Evolutionary conservation across 495 filamentous ascomycete genomes (phyloP).

Genomic region (Amphirosellinia nigrospora): DNA sequence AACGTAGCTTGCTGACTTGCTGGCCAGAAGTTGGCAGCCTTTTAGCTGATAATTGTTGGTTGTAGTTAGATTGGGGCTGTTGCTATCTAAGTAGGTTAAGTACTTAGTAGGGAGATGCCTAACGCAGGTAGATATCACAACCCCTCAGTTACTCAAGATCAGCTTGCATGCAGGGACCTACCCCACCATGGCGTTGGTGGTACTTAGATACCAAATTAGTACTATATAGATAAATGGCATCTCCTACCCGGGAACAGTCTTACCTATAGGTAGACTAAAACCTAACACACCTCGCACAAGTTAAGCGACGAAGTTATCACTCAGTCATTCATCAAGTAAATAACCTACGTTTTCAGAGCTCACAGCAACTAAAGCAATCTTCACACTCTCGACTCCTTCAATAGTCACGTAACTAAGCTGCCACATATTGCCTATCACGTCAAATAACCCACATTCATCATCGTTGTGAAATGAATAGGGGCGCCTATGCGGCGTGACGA

Average conservation of each 20-base stretch:
- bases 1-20: neutral
- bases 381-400: neutral
- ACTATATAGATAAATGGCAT: too few relatives aligned
- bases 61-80: neutral
- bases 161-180: constrained; percentile 19
- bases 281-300: too few relatives aligned
- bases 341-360: too few relatives aligned
- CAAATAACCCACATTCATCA: neutral
- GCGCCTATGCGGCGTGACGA: neutral
- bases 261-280: too few relatives aligned
- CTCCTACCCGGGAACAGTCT: too few relatives aligned
- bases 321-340: too few relatives aligned
- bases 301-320: too few relatives aligned
- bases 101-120: too few relatives aligned
- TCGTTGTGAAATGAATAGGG: neutral
- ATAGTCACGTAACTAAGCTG: neutral
- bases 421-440: neutral
- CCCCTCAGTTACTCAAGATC: constrained; percentile 28
- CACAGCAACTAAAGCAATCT: neutral
- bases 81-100: too few relatives aligned
- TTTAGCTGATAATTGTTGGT: neutral
- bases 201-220: neutral
- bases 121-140: neutral
- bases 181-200: neutral
- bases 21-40: neutral